Base-by-base conservation (phyloP, 352 stramenopile genomes). In the Globisporangium spinosum region DNA sequence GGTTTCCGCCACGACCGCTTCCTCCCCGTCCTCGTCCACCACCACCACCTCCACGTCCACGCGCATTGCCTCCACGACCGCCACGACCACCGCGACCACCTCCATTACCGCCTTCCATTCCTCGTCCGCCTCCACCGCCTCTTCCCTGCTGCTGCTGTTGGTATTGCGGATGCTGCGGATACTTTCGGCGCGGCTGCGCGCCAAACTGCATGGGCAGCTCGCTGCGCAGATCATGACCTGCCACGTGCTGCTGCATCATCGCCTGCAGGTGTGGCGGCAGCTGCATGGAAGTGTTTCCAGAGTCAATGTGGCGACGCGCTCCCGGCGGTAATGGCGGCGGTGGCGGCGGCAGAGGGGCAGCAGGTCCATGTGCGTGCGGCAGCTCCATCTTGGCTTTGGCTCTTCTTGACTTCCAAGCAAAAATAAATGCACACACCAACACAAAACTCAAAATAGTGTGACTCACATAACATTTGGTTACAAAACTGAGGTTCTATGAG, bases 241-340 rank as follows among this genome's bases (percentile, higher is more conserved):
- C 20, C 23, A 53, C 22, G 20, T 62, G 59, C 35, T 89, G 79
- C 1, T 64, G 70, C 77, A 89, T 84, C 77, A 89, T 85, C 8
- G 55, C 57, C 45, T 85, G 82, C 1, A 89, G 56, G 17, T 89
- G 75, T 23, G 74, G 77, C 15, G 81, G 79, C 25, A 91, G 70
- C 27, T 71, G 67, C 13, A 65, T 59, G 25, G 62, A 56, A 2
- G 55, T 23, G 8, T 27, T 13, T 47, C 56, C 23, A 3, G 29
- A 15, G 0, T 15, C 54, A 9, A 62, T 45, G 34, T 69, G 57
- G 43, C 38, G 57, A 8, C 67, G 64, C 22, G 69, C 69, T 4
- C 73, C 73, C 20, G 64, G 56, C 5, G 70, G 58, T 3, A 63
- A 34, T 0, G 67, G 67, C 2, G 75, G 74, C 2, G 71, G 74